Conservation (phyloP, 2,329 filamentous ascomycete species). For the Cytospora paraplurivora region DNA sequence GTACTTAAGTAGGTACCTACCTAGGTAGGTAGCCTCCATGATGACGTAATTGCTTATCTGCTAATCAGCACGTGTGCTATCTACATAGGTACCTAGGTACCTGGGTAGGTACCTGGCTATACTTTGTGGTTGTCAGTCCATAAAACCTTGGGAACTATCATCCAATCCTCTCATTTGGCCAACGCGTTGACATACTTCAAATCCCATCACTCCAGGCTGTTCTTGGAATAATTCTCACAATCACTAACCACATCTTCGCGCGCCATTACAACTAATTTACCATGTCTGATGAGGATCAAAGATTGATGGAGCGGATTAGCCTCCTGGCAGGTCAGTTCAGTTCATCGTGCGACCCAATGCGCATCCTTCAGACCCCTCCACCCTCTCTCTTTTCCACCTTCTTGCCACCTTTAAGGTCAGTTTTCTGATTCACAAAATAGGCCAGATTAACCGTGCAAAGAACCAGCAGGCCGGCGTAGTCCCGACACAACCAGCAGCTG, state of each 20-base stretch:
- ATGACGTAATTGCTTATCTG: not conserved
- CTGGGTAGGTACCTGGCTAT: not conserved
- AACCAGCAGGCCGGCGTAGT: conserved; percentile 56
- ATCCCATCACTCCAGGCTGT: not conserved
- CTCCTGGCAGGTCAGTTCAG: conserved; percentile 49
- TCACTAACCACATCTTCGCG: too few species aligned
- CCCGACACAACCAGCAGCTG: conserved; percentile 34
- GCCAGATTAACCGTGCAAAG: conserved; percentile 80
- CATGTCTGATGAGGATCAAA: conserved; percentile 55
- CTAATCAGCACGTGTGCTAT: not conserved
- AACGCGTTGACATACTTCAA: not conserved
- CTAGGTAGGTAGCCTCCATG: not conserved
- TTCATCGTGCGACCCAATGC: not conserved
- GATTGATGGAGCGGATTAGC: conserved; percentile 56
- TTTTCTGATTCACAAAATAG: conserved; percentile 42
- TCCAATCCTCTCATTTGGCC: not conserved
- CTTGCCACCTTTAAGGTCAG: conserved; percentile 6
- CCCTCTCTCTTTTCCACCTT: conserved; percentile 17
- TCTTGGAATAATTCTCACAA: not conserved
- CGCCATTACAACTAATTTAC: not conserved
- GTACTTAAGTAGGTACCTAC: not conserved
- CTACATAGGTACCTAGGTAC: not conserved
- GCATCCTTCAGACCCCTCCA: not conserved
- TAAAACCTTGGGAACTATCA: too few species aligned
- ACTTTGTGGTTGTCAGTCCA: not conserved